phyloP scores from a whole-genome alignment of 83 land plant genomes.

The Thuja plicata region DNA sequence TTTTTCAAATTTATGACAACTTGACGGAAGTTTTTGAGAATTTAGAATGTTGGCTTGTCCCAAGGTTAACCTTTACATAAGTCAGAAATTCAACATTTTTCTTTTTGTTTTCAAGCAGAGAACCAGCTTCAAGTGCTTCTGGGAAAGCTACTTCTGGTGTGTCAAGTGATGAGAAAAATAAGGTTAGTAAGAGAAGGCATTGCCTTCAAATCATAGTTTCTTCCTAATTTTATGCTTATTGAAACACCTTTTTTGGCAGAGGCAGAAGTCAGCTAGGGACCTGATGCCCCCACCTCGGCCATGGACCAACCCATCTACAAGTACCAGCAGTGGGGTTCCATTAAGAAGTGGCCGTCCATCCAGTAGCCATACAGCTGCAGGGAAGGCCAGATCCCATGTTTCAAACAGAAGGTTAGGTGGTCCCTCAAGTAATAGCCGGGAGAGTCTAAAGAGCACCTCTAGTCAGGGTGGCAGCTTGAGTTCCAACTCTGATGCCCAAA shows the following conservation, averaged over 20 bases:
- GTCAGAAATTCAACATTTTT: not conserved
- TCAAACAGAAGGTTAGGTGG: constrained; percentile 54
- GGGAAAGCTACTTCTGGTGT: constrained; percentile 78
- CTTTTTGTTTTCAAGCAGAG: constrained; percentile 36
- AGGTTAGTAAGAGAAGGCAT: constrained; percentile 29
- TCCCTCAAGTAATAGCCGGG: constrained; percentile 31
- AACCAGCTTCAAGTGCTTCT: constrained; percentile 72
- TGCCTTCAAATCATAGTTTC: not conserved
- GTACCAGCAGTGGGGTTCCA: constrained; percentile 16
- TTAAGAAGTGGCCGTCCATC: constrained; percentile 29
- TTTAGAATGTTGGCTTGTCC: not conserved
- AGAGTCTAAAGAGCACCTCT: constrained; percentile 27
- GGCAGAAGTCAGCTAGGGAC: constrained; percentile 51
- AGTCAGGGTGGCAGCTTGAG: constrained; percentile 54
- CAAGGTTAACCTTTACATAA: not conserved
- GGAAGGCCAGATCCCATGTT: constrained; percentile 31
- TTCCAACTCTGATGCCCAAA: constrained; percentile 75
- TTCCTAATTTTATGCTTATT: constrained; percentile 13
- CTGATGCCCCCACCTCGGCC: constrained; percentile 77
- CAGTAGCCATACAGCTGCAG: constrained; percentile 22
- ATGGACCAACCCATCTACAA: constrained; percentile 22
- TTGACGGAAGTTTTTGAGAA: not conserved
- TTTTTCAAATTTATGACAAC: not conserved
- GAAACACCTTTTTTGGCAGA: constrained; percentile 34
- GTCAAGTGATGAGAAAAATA: constrained; percentile 79